Percentiles rank a stretch among this genome's conserved stretches.
Evolutionary conservation across 768 basidiomycete genomes (phyloP).

Genomic region (Strobilomyces confusus): DNA sequence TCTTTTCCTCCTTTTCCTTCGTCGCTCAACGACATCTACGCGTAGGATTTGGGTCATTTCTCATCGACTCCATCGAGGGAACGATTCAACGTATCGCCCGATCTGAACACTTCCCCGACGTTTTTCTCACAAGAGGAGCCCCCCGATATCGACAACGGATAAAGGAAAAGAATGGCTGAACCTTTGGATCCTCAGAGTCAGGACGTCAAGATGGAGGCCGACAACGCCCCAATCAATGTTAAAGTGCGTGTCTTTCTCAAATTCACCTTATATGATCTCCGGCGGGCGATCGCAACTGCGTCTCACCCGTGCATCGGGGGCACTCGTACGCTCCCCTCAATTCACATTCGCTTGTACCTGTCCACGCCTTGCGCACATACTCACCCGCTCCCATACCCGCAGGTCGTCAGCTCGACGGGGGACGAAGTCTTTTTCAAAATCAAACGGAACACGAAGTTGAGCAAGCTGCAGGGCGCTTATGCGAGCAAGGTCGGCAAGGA

Average conservation of each 20-base stretch:
- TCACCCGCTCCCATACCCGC: neutral
- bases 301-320: neutral
- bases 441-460: constrained; percentile 87
- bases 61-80: neutral
- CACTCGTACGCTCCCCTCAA: neutral
- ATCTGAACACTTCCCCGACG: neutral
- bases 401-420: constrained; percentile 74
- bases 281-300: neutral
- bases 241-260: constrained; percentile 46
- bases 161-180: constrained; percentile 9
- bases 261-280: too few relatives aligned
- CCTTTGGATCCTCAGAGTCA: constrained; percentile 24
- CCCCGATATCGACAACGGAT: neutral
- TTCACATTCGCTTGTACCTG: neutral
- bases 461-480: constrained; percentile 91
- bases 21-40: neutral
- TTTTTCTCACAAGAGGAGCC: neutral
- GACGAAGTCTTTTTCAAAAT: constrained; percentile 98
- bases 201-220: constrained; percentile 45
- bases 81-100: neutral
- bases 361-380: neutral
- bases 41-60: neutral
- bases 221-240: constrained; percentile 69
- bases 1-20: neutral
- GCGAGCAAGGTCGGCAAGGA: constrained; percentile 92